These are phyloP conservation scores for Umbilicus rupestris DNA, from an alignment of 164 flowering plant species.

Conservation along the genomic window DNA sequence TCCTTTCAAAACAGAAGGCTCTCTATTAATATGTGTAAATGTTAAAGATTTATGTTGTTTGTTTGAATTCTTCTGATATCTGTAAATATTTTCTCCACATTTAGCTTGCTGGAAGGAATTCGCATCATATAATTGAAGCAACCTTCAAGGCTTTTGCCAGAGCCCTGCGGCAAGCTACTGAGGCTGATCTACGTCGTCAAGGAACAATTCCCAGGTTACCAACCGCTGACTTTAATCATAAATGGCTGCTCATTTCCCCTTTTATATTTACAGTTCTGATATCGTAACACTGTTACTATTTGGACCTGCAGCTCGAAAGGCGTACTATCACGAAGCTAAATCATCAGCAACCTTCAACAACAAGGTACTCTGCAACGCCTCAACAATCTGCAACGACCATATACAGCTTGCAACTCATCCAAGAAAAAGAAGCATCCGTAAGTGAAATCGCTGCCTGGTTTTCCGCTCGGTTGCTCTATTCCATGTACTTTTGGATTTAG, in stretches of 20 bases:
- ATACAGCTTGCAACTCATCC: not conserved
- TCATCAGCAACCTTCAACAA: not conserved
- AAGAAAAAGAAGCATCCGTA: not conserved
- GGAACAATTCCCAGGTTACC: constrained; percentile 82
- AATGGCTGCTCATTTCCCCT: not conserved
- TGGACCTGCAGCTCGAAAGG: constrained; percentile 65
- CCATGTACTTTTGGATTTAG: no score
- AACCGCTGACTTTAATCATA: not conserved
- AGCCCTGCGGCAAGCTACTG: constrained; percentile 95
- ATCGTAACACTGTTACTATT: not conserved
- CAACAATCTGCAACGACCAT: not conserved
- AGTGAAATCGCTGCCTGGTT: not conserved
- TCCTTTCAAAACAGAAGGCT: no score
- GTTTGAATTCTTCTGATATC: not conserved
- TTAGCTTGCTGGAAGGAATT: constrained; percentile 94
- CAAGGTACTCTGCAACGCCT: not conserved
- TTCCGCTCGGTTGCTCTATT: no score
- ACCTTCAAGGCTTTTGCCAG: constrained; percentile 99
- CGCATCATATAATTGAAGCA: constrained; percentile 98
- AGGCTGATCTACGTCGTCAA: constrained; percentile 67
- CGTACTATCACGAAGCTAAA: constrained; percentile 59
- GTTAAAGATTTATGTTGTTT: no score
- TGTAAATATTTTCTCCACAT: not conserved
- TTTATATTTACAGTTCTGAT: not conserved
- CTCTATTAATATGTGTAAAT: no score